Conservation (phyloP, 768 basidiomycete genomes). For the Suillus tomentosus region DNA sequence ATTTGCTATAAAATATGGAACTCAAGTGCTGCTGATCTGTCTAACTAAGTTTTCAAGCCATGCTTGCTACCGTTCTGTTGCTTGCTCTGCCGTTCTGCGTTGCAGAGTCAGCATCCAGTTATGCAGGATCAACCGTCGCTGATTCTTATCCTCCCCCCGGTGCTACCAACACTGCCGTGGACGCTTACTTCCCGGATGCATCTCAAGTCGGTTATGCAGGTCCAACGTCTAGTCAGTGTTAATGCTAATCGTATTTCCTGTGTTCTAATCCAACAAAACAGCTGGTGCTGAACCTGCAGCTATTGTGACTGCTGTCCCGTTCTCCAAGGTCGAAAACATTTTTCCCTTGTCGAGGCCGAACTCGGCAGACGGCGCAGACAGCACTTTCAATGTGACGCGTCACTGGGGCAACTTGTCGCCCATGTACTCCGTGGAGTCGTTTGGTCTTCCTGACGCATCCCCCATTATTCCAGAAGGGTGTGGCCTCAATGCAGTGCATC, state of each 20-base stretch:
- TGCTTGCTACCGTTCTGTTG: constrained; percentile 10
- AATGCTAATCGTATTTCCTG: background rate
- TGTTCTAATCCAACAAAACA: constrained; percentile 14
- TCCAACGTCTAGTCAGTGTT: constrained; percentile 46
- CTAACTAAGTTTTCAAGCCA: background rate
- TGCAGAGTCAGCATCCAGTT: constrained; percentile 34
- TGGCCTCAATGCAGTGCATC: constrained; percentile 46
- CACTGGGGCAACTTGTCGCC: constrained; percentile 53
- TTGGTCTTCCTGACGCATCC: constrained; percentile 51
- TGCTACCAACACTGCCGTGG: constrained; percentile 36
- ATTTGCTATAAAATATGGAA: background rate
- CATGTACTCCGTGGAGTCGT: constrained; percentile 51
- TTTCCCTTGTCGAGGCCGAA: constrained; percentile 46
- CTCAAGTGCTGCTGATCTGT: background rate
- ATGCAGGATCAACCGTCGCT: constrained; percentile 44
- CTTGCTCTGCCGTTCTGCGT: constrained; percentile 12
- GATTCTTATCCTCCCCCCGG: constrained; percentile 45
- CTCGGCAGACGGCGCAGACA: constrained; percentile 34
- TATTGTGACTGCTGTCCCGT: constrained; percentile 44
- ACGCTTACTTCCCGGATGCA: constrained; percentile 43
- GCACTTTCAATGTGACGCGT: constrained; percentile 46
- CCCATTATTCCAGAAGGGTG: constrained; percentile 49
- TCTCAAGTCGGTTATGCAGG: constrained; percentile 48
- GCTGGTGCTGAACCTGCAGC: constrained; percentile 46
- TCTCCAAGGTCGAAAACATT: constrained; percentile 38